Percentiles rank a stretch among this genome's conserved stretches.
These are phyloP conservation scores for Amphibolis antarctica DNA, from an alignment of 106 monocot species.

Conservation along the genomic window DNA sequence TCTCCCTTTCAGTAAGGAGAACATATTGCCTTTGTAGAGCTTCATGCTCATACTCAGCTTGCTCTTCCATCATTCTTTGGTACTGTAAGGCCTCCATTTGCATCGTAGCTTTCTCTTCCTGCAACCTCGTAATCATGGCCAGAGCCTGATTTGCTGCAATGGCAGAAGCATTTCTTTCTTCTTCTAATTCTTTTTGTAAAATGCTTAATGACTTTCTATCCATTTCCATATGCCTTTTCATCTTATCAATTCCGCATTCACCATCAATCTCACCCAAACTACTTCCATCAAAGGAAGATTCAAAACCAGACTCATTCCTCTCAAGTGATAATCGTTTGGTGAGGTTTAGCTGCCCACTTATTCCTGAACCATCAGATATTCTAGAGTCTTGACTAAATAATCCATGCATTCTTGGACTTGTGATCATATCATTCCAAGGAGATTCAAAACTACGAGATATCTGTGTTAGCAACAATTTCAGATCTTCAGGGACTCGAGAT, in stretches of 20 bases:
- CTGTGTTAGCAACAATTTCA: slow-evolving; percentile 42
- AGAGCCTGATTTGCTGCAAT: slow-evolving; percentile 82
- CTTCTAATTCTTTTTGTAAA: slow-evolving; percentile 75
- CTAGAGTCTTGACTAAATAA: slow-evolving; percentile 30
- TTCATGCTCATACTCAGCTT: slow-evolving; percentile 80
- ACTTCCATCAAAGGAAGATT: slow-evolving; percentile 58
- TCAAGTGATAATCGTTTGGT: slow-evolving; percentile 48
- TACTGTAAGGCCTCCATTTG: slow-evolving; percentile 95
- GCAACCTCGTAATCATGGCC: slow-evolving; percentile 95
- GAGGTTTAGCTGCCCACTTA: slow-evolving; percentile 28
- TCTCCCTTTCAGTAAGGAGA: slow-evolving; percentile 49
- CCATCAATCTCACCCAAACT: slow-evolving; percentile 68
- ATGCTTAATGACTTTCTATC: slow-evolving; percentile 66
- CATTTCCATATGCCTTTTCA: slow-evolving; percentile 60
- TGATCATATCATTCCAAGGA: slow-evolving; percentile 30
- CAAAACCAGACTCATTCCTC: slow-evolving; percentile 60
- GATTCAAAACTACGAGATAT: slow-evolving; percentile 46
- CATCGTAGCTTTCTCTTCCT: slow-evolving; percentile 94
- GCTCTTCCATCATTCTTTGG: slow-evolving; percentile 94
- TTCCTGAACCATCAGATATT: slow-evolving; percentile 20
- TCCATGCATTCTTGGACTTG: slow-evolving; percentile 21
- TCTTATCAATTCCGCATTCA: slow-evolving; percentile 39
- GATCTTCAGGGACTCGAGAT: slow-evolving; percentile 42
- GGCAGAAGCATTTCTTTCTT: slow-evolving; percentile 84
- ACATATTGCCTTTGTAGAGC: slow-evolving; percentile 51